Percentiles rank a stretch among this genome's conserved stretches.
These are phyloP conservation scores for Cyberlindnera sargentensis DNA, from an alignment of 805 yeast genomes.

Conservation along the genomic window DNA sequence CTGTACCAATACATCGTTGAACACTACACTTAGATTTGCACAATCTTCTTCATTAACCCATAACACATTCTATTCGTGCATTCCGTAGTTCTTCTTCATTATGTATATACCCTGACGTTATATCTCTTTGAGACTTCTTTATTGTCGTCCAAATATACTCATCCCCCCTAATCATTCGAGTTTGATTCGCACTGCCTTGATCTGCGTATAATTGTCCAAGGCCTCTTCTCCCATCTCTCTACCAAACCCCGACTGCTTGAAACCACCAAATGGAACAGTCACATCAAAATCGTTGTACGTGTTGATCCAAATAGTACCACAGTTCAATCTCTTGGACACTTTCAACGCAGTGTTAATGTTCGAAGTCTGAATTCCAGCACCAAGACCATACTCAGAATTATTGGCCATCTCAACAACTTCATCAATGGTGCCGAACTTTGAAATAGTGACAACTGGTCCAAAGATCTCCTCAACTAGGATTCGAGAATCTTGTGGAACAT, in stretches of 20 bases:
- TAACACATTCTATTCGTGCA: neutral
- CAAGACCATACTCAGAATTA: conserved; percentile 68
- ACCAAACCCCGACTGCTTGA: conserved; percentile 74
- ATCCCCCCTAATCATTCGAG: conserved; percentile 11
- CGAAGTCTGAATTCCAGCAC: conserved; percentile 73
- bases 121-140: neutral
- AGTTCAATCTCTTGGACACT: conserved; percentile 57
- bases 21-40: conserved; percentile 1
- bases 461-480: conserved; percentile 71
- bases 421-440: conserved; percentile 61
- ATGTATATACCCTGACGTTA: neutral
- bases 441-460: conserved; percentile 70
- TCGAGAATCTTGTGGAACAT: conserved; percentile 53
- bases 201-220: conserved; percentile 67
- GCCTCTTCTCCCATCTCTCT: conserved; percentile 83
- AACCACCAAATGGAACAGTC: conserved; percentile 77
- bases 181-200: conserved; percentile 64
- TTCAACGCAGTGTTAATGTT: conserved; percentile 53
- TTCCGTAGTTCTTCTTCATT: neutral
- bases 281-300: conserved; percentile 74
- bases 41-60: neutral
- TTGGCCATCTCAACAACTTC: conserved; percentile 64
- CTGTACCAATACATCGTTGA: conserved; percentile 20
- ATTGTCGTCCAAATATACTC: neutral
- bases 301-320: conserved; percentile 79